Evolutionary conservation across 192 early-diverging fungal species (phyloP).

Genomic region (Backusella sp.): DNA sequence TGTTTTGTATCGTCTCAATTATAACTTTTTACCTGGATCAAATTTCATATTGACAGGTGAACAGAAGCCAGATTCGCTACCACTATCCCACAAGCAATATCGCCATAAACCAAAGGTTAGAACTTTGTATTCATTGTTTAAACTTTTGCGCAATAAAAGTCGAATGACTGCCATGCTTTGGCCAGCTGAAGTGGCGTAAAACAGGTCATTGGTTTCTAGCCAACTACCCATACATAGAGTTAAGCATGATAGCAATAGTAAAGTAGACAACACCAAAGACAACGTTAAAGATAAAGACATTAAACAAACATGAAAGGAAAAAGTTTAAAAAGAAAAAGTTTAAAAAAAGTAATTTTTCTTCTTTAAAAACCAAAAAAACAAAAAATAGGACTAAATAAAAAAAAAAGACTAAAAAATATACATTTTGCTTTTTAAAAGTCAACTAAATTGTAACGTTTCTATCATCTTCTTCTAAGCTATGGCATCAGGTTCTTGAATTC

Average conservation of each 20-base stretch:
- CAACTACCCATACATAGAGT: not conserved
- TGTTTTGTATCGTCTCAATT: not conserved
- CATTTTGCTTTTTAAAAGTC: not conserved
- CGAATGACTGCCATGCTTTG: constrained; percentile 6
- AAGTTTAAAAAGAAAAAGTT: not conserved
- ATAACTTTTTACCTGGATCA: constrained; percentile 9
- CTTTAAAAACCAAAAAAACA: constrained; percentile 4
- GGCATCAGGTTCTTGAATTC: constrained; percentile 35
- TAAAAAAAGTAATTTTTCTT: constrained; percentile 4
- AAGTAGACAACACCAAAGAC: constrained; percentile 1
- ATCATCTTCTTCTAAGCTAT: not conserved
- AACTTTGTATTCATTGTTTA: not conserved
- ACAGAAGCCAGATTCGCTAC: not conserved
- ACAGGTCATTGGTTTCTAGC: constrained; percentile 10
- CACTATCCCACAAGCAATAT: not conserved
- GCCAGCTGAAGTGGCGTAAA: not conserved
- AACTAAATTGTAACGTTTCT: not conserved
- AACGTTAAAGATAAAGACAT: constrained; percentile 11
- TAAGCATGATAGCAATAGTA: constrained; percentile 10
- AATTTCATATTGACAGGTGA: constrained; percentile 12
- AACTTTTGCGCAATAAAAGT: not conserved
- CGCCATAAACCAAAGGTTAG: constrained; percentile 17
- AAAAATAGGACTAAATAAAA: not conserved
- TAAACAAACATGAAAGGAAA: not conserved
- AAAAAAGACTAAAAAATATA: not conserved